Conservation (phyloP, 805 yeast genomes). For the Schwanniomyces occidentalis region DNA sequence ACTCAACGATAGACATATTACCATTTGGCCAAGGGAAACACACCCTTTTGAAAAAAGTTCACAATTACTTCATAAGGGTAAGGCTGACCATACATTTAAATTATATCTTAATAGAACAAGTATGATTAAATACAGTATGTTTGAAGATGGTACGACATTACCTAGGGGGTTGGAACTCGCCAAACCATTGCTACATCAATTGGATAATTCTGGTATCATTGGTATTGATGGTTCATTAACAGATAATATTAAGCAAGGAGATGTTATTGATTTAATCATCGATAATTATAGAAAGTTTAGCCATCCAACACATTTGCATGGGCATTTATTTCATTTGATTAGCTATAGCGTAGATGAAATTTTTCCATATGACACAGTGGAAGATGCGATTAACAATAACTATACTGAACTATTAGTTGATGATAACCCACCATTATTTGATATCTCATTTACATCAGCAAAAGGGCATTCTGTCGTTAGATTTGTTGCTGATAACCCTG, state of each 20-base stretch:
- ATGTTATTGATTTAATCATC: constrained; percentile 30
- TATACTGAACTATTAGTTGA: constrained; percentile 16
- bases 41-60: too few relatives aligned
- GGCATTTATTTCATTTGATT: constrained; percentile 30
- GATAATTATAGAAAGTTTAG: constrained; percentile 26
- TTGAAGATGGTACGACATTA: constrained; percentile 17
- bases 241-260: constrained; percentile 23
- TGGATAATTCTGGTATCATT: constrained; percentile 5
- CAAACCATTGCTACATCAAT: too few relatives aligned
- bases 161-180: constrained; percentile 23
- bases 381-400: constrained; percentile 21
- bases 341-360: constrained; percentile 21
- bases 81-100: constrained; percentile 25
- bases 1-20: too few relatives aligned
- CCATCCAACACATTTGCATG: constrained; percentile 39
- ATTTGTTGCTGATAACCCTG: constrained; percentile 32
- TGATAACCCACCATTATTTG: constrained; percentile 24
- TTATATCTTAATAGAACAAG: constrained; percentile 32
- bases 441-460: constrained; percentile 26
- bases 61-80: too few relatives aligned
- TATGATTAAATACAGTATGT: constrained; percentile 26
- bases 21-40: too few relatives aligned
- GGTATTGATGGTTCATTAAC: constrained; percentile 12
- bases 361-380: constrained; percentile 23
- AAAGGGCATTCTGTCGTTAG: constrained; percentile 34